phyloP scores from a whole-genome alignment of 306 rosid species.

The Acacia acuminata region DNA sequence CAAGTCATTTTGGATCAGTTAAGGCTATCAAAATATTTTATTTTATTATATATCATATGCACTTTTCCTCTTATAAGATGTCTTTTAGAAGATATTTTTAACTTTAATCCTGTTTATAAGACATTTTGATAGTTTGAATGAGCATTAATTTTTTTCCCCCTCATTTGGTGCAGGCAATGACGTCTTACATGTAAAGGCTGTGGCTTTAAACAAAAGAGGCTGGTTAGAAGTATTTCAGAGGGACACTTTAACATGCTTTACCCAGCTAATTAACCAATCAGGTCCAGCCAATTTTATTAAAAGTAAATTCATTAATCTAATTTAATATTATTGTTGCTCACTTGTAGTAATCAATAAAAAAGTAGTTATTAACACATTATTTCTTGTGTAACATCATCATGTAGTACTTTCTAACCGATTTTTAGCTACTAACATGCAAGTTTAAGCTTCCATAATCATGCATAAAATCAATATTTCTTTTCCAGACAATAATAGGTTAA shows the following conservation, averaged over 20 bases:
- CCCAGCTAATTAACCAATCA: background rate
- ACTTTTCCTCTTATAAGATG: too few species aligned
- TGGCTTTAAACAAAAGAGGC: conserved; percentile 12
- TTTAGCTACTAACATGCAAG: conserved; percentile 10
- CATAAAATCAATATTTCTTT: background rate
- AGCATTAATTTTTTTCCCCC: background rate
- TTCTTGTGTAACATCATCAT: conserved; percentile 18
- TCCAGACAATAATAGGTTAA: background rate
- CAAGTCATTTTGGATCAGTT: conserved; percentile 13
- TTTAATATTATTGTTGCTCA: conserved; percentile 4
- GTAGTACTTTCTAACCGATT: conserved; percentile 22
- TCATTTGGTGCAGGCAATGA: background rate
- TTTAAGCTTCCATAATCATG: background rate
- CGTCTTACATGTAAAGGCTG: background rate
- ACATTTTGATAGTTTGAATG: too few species aligned
- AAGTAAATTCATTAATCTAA: background rate
- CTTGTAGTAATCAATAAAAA: background rate
- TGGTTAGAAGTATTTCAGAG: background rate
- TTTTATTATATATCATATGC: background rate
- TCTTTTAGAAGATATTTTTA: too few species aligned
- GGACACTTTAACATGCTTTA: background rate
- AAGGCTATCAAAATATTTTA: background rate
- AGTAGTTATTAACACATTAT: background rate
- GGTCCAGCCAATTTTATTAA: background rate
- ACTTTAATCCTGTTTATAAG: too few species aligned